These are phyloP conservation scores for Zalaria sp. DNA, from an alignment of 2,329 filamentous ascomycete genomes.

Conservation along the genomic window DNA sequence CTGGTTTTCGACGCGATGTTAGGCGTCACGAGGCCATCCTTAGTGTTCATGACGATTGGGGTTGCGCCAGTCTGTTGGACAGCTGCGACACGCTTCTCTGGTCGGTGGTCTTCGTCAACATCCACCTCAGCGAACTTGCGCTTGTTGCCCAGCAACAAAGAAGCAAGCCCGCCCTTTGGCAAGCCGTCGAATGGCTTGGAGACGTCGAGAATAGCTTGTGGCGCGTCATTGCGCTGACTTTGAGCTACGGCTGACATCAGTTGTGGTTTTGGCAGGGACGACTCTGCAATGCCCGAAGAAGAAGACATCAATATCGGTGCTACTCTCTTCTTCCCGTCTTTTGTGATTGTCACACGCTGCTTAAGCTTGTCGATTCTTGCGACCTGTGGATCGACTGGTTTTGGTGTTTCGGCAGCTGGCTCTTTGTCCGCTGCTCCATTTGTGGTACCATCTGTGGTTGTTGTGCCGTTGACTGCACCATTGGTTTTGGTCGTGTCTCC, in stretches of 20 bases:
- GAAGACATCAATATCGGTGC: constrained; percentile 77
- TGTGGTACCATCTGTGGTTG: constrained; percentile 17
- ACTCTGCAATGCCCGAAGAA: constrained; percentile 72
- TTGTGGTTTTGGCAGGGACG: constrained; percentile 77
- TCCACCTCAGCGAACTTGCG: constrained; percentile 63
- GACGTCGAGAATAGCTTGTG: constrained; percentile 73
- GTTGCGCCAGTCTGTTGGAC: constrained; percentile 50
- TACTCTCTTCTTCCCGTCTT: constrained; percentile 93
- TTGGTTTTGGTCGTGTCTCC: constrained; percentile 15
- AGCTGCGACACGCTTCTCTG: constrained; percentile 44
- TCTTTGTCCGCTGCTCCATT: constrained; percentile 23
- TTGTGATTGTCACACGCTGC: constrained; percentile 83
- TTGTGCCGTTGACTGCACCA: constrained; percentile 29
- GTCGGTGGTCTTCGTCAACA: constrained; percentile 55
- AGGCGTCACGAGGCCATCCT: constrained; percentile 66
- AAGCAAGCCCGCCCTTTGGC: constrained; percentile 73
- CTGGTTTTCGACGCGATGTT: constrained; percentile 46
- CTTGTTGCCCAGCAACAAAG: constrained; percentile 86
- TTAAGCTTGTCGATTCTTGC: constrained; percentile 59
- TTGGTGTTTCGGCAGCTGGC: constrained; percentile 28
- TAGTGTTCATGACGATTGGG: constrained; percentile 60
- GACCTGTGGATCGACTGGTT: constrained; percentile 36
- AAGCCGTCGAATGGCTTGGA: constrained; percentile 89
- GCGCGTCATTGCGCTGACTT: constrained; percentile 45
- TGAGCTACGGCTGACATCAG: constrained; percentile 56